A percentile compares a stretch with the other conserved stretches of the same genome.
Evolutionary conservation across 2,329 filamentous ascomycete genomes (phyloP).

Genomic region (Volutella citrinella): DNA sequence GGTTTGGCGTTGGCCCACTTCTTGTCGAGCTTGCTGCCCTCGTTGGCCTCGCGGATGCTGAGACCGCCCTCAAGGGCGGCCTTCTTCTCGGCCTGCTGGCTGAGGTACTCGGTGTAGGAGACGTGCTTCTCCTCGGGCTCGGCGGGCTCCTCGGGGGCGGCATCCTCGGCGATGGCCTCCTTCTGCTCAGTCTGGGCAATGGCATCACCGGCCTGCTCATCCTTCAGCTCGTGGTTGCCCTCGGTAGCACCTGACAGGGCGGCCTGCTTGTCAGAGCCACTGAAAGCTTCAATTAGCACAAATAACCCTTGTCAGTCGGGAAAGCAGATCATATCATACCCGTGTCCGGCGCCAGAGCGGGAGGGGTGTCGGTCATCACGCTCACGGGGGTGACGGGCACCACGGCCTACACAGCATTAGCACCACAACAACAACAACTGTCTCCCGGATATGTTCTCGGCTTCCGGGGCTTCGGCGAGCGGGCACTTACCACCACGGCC

Average conservation of each 20-base stretch:
- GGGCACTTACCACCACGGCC: constrained; percentile 56
- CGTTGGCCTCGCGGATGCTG: constrained; percentile 85
- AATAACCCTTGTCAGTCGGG: no score
- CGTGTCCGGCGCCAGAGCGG: constrained; percentile 35
- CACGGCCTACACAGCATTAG: constrained; percentile 46
- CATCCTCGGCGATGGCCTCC: constrained; percentile 57
- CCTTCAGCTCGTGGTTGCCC: constrained; percentile 80
- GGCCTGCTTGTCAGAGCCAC: constrained; percentile 82
- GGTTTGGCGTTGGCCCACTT: constrained; percentile 88
- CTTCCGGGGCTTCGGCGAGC: no score
- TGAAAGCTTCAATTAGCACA: constrained; percentile 36
- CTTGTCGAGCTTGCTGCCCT: constrained; percentile 83
- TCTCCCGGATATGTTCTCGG: no score
- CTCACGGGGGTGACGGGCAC: constrained; percentile 49
- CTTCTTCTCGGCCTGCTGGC: constrained; percentile 71
- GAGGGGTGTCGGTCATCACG: constrained; percentile 56
- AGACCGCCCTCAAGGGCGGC: constrained; percentile 60
- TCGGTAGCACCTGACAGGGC: constrained; percentile 79
- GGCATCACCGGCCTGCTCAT: constrained; percentile 86
- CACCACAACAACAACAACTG: no score
- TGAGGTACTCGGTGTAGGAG: constrained; percentile 86
- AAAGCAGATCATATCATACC: no score
- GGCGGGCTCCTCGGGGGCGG: constrained; percentile 43
- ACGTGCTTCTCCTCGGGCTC: constrained; percentile 84
- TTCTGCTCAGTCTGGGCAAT: constrained; percentile 85